These are phyloP conservation scores for Phyllosticta citribraziliensis DNA, from an alignment of 2,329 filamentous ascomycete genomes.

Conservation along the genomic window DNA sequence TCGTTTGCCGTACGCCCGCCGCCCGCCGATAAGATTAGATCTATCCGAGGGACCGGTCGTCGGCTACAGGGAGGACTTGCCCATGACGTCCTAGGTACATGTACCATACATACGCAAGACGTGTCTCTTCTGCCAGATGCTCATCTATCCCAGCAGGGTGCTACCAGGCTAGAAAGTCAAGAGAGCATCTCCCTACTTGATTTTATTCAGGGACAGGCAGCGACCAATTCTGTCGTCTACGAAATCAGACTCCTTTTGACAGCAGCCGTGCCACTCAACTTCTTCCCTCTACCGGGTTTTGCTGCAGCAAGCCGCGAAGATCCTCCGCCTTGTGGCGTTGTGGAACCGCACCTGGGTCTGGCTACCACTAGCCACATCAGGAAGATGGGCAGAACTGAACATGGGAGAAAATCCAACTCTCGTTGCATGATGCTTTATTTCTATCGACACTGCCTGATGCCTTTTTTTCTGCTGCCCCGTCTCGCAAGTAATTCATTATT, in stretches of 20 bases:
- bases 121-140: no score
- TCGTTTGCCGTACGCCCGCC: neutral
- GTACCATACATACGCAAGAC: no score
- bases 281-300: neutral
- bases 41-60: neutral
- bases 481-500: neutral
- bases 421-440: neutral
- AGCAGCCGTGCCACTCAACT: neutral
- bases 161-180: no score
- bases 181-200: no score
- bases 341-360: neutral
- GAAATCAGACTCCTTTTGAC: neutral
- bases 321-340: neutral
- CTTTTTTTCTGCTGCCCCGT: neutral
- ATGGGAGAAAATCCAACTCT: neutral
- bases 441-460: neutral
- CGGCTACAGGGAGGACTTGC: neutral
- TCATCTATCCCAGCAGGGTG: no score
- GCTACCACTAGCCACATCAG: neutral
- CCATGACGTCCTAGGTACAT: neutral
- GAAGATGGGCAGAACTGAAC: neutral
- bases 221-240: no score
- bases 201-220: no score
- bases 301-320: neutral
- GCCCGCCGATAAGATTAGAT: constrained; percentile 8